A percentile compares a stretch with the other conserved stretches of the same genome.
Conservation (phyloP, 352 stramenopile species). For the Aphanomyces astaci region DNA sequence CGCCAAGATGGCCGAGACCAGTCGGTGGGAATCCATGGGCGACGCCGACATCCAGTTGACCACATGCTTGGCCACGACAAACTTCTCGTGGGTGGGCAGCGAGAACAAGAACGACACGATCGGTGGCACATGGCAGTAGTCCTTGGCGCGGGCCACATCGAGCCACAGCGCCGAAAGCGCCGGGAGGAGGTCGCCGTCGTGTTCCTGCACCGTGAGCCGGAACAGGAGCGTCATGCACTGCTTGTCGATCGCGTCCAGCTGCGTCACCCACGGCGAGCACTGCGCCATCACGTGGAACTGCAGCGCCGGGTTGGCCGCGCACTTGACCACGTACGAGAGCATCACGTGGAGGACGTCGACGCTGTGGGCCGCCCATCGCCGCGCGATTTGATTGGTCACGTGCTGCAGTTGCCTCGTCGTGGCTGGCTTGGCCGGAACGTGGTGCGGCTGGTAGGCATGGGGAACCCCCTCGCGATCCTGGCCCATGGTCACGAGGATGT, state of each 20-base stretch:
- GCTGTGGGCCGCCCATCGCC: background rate
- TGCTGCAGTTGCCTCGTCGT: background rate
- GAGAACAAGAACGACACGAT: slow-evolving; percentile 1
- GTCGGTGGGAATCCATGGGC: background rate
- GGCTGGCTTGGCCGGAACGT: background rate
- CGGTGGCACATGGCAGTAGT: background rate
- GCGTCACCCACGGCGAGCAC: background rate
- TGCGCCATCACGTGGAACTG: slow-evolving; percentile 1
- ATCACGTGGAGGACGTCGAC: background rate
- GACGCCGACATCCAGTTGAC: background rate
- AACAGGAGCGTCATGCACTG: slow-evolving; percentile 6
- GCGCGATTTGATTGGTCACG: background rate
- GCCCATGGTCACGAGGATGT: slow-evolving; percentile 2
- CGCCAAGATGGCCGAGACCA: background rate
- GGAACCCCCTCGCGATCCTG: background rate
- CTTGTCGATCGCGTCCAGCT: background rate
- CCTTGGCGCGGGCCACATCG: background rate
- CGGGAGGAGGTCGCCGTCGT: background rate
- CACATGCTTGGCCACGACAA: background rate
- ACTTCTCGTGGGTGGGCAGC: background rate
- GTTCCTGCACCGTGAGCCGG: slow-evolving; percentile 11
- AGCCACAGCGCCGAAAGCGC: background rate
- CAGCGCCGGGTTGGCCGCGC: background rate
- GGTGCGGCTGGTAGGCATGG: background rate
- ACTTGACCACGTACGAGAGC: slow-evolving; percentile 9